These are phyloP conservation scores for Daldinia sp. DNA, from an alignment of 2,329 filamentous ascomycete species.

Conservation along the genomic window DNA sequence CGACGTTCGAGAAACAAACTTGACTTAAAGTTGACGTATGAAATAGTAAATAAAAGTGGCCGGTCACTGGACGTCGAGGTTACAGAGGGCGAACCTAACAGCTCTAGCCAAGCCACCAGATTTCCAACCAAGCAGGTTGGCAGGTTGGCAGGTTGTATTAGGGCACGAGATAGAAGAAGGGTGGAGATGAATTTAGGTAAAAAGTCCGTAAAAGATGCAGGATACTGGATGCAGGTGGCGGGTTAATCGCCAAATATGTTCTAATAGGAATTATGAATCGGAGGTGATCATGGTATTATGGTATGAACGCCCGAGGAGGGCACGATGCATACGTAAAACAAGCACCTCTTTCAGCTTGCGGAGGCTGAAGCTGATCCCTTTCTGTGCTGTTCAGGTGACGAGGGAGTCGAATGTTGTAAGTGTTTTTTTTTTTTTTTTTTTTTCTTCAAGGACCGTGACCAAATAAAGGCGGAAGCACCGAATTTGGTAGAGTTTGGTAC, in stretches of 20 bases:
- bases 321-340: background rate
- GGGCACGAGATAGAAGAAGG: constrained; percentile 8
- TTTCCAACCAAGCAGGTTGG: background rate
- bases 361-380: constrained; percentile 25
- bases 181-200: constrained; percentile 13
- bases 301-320: constrained; percentile 22
- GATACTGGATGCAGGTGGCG: constrained; percentile 21
- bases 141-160: background rate
- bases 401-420: constrained; percentile 32
- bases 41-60: constrained; percentile 15
- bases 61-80: constrained; percentile 15
- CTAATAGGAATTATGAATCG: constrained; percentile 21
- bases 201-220: constrained; percentile 3
- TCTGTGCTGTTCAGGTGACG: constrained; percentile 33
- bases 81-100: constrained; percentile 25
- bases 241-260: constrained; percentile 18
- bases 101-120: constrained; percentile 25
- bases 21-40: constrained; percentile 15
- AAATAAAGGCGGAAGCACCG: constrained; percentile 6
- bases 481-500: constrained; percentile 11
- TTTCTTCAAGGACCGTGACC: constrained; percentile 23
- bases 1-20: background rate
- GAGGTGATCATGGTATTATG: constrained; percentile 36
- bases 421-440: constrained; percentile 20
- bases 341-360: background rate